Evolutionary conservation across 2,329 filamentous ascomycete species (phyloP), one percentile per base, ranked within the genome.

Genomic region (Aspergillus thermomutatus): DNA sequence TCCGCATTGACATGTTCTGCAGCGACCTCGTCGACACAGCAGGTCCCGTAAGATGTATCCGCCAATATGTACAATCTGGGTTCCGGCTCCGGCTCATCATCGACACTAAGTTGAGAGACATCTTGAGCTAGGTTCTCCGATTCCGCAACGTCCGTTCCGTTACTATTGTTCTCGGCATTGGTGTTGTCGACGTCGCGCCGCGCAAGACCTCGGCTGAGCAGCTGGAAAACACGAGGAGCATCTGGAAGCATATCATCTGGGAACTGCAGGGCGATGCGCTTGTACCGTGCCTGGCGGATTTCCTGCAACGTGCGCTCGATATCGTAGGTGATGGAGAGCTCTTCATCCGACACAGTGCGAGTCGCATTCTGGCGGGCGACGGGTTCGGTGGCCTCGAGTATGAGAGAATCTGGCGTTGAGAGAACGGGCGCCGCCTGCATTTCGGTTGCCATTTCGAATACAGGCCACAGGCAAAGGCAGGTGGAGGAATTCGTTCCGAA

Each of bases 11-110:
- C 89, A 72, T 99, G 94, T 72, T 99, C 92, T 2, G 94, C 94
- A 0, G 94, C 94, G 43, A 97, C 88, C 77, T 99, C 94, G 69
- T 99, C 94, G 19, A 97, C 92, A 69, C 94, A 99, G 76, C 94
- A 99, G 0, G 93, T 88, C 58, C 94, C 95, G 75, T 97, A 99
- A 1, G 93, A 97, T 2, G 94, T 97, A 73, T 99, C 94, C 31
- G 89, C 94, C 19, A 99, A 80, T 58, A 99, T 92, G 66, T 90
- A 96, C 52, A 97, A 80, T 46, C 75, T 77, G 8, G 73, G 69
- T 2, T 74, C 64, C 37, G 61, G 60, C 9, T 69, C 64, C 1
- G 52, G 49, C 9, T 54, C 55, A 21, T 67, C 63, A 17, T 62
- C 58, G 46, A 70, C 59, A 11, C 61, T 64, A 3, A 74, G 59